Percentiles rank a stretch among this genome's conserved stretches.
Conservation (phyloP, 768 basidiomycete species). For the Pholiota molesta region DNA sequence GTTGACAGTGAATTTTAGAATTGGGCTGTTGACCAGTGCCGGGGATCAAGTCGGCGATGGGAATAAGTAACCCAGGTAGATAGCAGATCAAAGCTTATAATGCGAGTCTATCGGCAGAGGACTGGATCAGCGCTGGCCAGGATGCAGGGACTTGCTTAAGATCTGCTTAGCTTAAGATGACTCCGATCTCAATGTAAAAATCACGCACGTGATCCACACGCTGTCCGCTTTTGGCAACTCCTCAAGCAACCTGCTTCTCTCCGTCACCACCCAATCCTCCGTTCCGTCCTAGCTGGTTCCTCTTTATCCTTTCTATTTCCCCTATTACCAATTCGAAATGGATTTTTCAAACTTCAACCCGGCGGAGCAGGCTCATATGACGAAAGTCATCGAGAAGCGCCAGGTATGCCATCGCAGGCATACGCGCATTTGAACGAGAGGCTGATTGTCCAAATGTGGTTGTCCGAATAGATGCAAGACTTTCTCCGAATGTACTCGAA, state of each 20-base stretch:
- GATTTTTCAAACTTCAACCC: constrained; percentile 90
- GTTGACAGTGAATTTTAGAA: constrained; percentile 3
- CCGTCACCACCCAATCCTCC: constrained; percentile 12
- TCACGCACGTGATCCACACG: constrained; percentile 22
- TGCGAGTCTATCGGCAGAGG: neutral
- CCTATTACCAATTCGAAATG: constrained; percentile 49
- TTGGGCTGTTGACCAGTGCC: constrained; percentile 2
- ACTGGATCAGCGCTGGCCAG: neutral
- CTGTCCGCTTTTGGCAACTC: constrained; percentile 8
- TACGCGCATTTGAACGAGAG: constrained; percentile 7
- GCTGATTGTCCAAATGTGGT: neutral
- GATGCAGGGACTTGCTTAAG: too few relatives aligned
- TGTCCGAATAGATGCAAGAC: constrained; percentile 85
- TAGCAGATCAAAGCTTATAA: neutral
- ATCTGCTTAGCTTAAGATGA: constrained; percentile 1
- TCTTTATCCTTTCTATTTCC: constrained; percentile 18
- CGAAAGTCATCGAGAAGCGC: constrained; percentile 92
- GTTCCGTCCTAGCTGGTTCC: constrained; percentile 4
- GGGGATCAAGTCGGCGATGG: neutral
- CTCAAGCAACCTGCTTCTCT: constrained; percentile 1
- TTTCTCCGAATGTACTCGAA: constrained; percentile 94
- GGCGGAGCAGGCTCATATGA: constrained; percentile 97
- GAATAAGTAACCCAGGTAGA: constrained; percentile 9
- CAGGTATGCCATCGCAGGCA: constrained; percentile 59
- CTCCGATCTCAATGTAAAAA: constrained; percentile 15